Percentiles rank a stretch among this genome's conserved stretches.
phyloP scores from a whole-genome alignment of 495 filamentous ascomycete species.

The Physcia stellaris region DNA sequence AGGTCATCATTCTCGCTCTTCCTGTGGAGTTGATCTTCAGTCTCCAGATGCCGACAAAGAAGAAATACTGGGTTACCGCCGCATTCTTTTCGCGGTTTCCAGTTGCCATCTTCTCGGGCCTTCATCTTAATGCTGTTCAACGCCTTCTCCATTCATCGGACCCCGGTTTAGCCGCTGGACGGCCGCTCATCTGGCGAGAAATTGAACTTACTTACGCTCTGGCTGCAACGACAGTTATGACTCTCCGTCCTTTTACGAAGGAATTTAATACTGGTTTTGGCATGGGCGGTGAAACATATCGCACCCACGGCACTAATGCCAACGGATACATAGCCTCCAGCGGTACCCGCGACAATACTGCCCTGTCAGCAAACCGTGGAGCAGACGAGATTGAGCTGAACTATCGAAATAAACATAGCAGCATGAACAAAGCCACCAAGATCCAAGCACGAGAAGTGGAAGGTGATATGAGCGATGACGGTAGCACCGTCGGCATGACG shows the following conservation, averaged over 20 bases:
- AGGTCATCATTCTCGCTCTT: conserved; percentile 19
- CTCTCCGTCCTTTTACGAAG: conserved; percentile 34
- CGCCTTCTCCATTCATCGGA: conserved; percentile 17
- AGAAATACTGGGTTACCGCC: conserved; percentile 23
- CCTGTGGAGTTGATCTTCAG: conserved; percentile 24
- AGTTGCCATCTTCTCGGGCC: conserved; percentile 16
- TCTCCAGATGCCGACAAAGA: conserved; percentile 18
- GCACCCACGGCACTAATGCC: not conserved
- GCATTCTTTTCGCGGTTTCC: conserved; percentile 24
- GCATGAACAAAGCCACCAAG: no score
- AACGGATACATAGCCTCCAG: not conserved
- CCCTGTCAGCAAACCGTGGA: no score
- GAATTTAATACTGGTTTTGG: not conserved
- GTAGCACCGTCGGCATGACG: no score
- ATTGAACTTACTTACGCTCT: conserved; percentile 33
- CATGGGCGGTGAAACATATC: not conserved
- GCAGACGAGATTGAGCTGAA: no score
- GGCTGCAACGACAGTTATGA: conserved; percentile 33
- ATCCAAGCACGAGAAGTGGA: no score
- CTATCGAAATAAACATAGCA: no score
- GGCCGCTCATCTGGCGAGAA: conserved; percentile 28
- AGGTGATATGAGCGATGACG: no score
- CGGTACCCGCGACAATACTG: no score
- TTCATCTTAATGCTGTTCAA: conserved; percentile 11
- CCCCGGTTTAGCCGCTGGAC: conserved; percentile 24